Conservation (phyloP, 345 rosid species). For the Odontarrhena argentea region DNA sequence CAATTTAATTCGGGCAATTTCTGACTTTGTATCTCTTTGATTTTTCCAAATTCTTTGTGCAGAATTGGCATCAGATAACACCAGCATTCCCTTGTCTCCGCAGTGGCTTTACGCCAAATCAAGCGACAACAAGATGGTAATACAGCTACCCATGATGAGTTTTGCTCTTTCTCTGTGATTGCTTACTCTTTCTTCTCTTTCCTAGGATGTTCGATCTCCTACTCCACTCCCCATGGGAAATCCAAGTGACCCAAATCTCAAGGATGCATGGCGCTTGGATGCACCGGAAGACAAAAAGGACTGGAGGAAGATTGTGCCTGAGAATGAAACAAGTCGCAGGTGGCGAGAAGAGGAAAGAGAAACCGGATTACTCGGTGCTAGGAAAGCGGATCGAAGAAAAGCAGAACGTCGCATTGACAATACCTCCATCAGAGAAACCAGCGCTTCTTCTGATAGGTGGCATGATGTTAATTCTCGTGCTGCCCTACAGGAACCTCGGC, state of each 20-base stretch:
- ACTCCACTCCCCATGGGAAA: slow-evolving; percentile 49
- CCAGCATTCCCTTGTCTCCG: slow-evolving; percentile 91
- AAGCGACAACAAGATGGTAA: slow-evolving; percentile 59
- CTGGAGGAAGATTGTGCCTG: slow-evolving; percentile 56
- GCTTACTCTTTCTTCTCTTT: neutral
- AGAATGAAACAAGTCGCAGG: slow-evolving; percentile 57
- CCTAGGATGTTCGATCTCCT: slow-evolving; percentile 59
- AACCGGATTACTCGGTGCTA: slow-evolving; percentile 62
- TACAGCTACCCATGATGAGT: neutral
- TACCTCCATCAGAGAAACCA: slow-evolving; percentile 39
- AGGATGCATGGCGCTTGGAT: slow-evolving; percentile 71
- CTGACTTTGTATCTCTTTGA: neutral
- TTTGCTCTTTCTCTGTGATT: neutral
- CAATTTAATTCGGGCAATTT: neutral
- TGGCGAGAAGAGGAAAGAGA: slow-evolving; percentile 95
- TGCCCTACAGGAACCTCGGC: slow-evolving; percentile 69
- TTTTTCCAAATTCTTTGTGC: slow-evolving; percentile 31
- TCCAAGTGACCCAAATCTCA: slow-evolving; percentile 52
- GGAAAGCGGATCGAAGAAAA: slow-evolving; percentile 63
- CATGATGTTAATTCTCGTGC: slow-evolving; percentile 59
- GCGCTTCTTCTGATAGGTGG: slow-evolving; percentile 72
- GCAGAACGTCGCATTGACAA: slow-evolving; percentile 54
- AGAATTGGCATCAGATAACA: slow-evolving; percentile 70
- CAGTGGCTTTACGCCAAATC: slow-evolving; percentile 93
- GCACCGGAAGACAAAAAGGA: slow-evolving; percentile 69